These are phyloP conservation scores for Scenedesmus sp. DNA, from an alignment of 163 green algal genomes.

Conservation along the genomic window DNA sequence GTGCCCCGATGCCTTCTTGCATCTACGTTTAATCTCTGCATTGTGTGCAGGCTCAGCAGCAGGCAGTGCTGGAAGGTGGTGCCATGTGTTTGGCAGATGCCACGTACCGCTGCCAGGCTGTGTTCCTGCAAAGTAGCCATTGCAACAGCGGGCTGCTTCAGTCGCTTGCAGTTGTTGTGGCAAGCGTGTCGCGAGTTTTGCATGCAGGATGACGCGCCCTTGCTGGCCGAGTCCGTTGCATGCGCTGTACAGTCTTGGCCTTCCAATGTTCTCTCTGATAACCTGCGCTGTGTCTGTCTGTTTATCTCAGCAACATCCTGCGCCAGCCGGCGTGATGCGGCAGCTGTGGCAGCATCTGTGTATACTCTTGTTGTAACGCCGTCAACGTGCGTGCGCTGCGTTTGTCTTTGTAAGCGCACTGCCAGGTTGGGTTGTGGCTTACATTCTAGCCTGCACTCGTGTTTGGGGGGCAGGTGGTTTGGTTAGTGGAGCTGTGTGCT, in stretches of 20 bases:
- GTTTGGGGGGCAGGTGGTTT: neutral
- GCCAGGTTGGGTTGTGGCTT: neutral
- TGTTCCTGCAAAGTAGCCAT: neutral
- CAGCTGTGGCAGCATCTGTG: neutral
- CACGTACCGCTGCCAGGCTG: conserved; percentile 1
- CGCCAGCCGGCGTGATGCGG: neutral
- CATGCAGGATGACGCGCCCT: neutral
- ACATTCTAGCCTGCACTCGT: neutral
- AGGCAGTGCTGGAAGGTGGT: neutral
- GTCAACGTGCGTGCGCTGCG: neutral
- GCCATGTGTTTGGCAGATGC: neutral
- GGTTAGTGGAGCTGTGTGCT: neutral
- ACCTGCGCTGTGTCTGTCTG: neutral
- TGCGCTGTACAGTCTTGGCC: neutral
- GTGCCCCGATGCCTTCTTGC: neutral
- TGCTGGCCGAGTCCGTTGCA: neutral
- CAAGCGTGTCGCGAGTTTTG: neutral
- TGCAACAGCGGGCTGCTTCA: neutral
- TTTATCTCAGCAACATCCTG: neutral
- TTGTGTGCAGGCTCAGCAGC: neutral
- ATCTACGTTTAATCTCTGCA: neutral
- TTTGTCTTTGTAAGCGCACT: neutral
- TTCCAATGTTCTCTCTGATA: neutral
- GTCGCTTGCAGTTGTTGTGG: neutral
- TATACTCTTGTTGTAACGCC: neutral